phyloP scores from a whole-genome alignment of 2,329 filamentous ascomycete species.

The Penicillium sp. region DNA sequence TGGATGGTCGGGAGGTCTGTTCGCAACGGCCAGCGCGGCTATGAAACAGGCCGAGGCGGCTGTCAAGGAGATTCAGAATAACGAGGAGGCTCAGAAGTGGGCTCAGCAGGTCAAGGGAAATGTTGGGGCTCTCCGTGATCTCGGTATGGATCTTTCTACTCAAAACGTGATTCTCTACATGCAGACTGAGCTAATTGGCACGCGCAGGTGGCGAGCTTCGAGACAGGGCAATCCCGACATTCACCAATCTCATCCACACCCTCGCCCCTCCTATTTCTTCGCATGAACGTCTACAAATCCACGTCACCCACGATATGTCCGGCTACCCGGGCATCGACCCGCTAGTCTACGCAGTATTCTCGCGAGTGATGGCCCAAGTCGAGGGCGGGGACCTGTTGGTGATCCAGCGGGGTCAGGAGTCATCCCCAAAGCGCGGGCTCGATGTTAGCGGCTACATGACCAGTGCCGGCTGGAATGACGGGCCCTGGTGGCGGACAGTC shows the following conservation, averaged over 20 bases:
- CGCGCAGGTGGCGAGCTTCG: constrained; percentile 76
- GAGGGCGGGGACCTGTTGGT: constrained; percentile 94
- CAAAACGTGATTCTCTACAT: not conserved
- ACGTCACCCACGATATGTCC: constrained; percentile 93
- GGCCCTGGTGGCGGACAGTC: constrained; percentile 82
- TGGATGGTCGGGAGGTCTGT: constrained; percentile 59
- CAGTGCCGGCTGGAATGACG: constrained; percentile 74
- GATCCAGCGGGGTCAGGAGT: constrained; percentile 88
- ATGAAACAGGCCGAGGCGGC: constrained; percentile 90
- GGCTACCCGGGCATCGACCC: constrained; percentile 94
- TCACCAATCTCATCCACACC: constrained; percentile 90
- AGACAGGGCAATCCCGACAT: constrained; percentile 84
- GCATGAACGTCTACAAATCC: constrained; percentile 93
- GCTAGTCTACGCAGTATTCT: constrained; percentile 86
- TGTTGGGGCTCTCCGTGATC: constrained; percentile 70
- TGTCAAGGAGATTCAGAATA: constrained; percentile 92
- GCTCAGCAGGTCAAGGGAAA: constrained; percentile 90
- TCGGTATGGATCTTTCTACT: constrained; percentile 56
- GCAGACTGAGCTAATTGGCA: not conserved
- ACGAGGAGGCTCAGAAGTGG: constrained; percentile 95
- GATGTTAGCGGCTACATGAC: constrained; percentile 32
- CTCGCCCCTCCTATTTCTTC: constrained; percentile 94
- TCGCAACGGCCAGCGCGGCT: constrained; percentile 69
- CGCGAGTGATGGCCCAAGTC: constrained; percentile 96
- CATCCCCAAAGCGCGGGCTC: constrained; percentile 64